A percentile compares a stretch with the other conserved stretches of the same genome.
phyloP scores from a whole-genome alignment of 2,329 filamentous ascomycete genomes.

The Aspergillus sp. region DNA sequence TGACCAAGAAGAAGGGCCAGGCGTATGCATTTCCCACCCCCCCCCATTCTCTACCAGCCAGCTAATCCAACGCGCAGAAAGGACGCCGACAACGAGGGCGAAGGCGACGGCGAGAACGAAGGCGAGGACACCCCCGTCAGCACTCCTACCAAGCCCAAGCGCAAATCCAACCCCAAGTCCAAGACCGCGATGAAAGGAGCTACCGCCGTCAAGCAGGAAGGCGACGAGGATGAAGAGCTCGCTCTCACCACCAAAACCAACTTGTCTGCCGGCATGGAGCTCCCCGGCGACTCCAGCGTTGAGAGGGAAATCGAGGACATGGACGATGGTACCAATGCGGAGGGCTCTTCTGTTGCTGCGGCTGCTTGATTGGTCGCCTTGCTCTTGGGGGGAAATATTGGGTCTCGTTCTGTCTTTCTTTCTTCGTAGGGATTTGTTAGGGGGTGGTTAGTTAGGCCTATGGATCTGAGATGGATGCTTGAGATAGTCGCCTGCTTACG shows the following conservation, averaged over 20 bases:
- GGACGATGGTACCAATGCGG: neutral
- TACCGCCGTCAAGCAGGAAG: slow-evolving; percentile 2
- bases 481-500: no score
- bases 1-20: neutral
- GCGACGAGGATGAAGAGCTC: neutral
- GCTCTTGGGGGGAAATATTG: neutral
- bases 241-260: no score
- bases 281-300: neutral
- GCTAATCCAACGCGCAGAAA: neutral
- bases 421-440: neutral
- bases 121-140: neutral
- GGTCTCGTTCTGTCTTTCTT: neutral
- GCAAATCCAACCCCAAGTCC: neutral
- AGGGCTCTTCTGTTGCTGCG: neutral
- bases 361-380: neutral
- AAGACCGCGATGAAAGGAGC: no score
- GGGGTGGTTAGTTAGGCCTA: neutral
- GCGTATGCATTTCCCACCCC: no score
- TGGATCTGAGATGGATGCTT: no score
- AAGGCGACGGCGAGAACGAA: neutral
- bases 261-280: no score
- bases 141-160: neutral
- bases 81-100: neutral
- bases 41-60: neutral
- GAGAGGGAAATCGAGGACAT: neutral